A percentile compares a stretch with the other conserved stretches of the same genome.
These are phyloP conservation scores for Diplodia sapinea DNA, from an alignment of 2,329 filamentous ascomycete genomes.

Conservation along the genomic window DNA sequence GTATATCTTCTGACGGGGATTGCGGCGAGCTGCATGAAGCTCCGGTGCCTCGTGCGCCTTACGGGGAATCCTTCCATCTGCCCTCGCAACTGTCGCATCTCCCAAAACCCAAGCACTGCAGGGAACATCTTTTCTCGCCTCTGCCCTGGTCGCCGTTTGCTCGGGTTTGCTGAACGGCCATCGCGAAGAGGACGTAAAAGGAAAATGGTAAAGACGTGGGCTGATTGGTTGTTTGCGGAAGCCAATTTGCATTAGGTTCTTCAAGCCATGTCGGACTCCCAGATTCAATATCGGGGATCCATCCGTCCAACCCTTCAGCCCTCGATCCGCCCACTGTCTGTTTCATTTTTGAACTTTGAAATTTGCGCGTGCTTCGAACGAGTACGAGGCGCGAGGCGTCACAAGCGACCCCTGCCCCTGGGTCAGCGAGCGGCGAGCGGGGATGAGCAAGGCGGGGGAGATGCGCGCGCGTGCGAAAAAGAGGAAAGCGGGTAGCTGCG, in stretches of 20 bases:
- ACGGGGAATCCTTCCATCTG: not conserved
- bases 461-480: not conserved
- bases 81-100: not conserved
- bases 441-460: not conserved
- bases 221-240: not conserved
- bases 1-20: not conserved
- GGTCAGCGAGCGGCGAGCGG: not conserved
- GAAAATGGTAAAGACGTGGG: not conserved
- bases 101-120: not conserved
- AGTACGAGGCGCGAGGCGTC: not conserved
- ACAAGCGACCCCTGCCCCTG: not conserved
- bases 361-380: not conserved
- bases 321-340: not conserved
- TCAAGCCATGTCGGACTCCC: not conserved
- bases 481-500: conserved; percentile 1
- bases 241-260: not conserved
- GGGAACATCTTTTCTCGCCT: not conserved
- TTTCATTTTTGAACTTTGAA: not conserved
- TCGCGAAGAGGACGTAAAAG: not conserved
- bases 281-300: not conserved
- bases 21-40: conserved; percentile 16
- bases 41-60: not conserved
- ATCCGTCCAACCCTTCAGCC: not conserved
- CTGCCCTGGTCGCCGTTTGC: not conserved
- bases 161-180: not conserved